A percentile compares a stretch with the other conserved stretches of the same genome.
Conservation (phyloP, 345 rosid genomes). For the Litchi chinensis region DNA sequence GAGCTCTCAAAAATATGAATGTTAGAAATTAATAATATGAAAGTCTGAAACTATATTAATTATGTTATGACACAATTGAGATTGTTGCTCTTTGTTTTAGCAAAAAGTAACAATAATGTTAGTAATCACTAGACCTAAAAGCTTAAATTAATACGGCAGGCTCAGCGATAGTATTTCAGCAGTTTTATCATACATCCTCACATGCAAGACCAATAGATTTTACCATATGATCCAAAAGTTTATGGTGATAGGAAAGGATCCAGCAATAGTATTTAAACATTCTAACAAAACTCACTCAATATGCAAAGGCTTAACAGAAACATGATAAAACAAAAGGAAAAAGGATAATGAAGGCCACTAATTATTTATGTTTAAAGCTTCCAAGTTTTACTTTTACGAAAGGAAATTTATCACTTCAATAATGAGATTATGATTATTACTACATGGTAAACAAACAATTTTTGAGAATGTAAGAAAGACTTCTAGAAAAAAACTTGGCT, state of each 20-base stretch:
- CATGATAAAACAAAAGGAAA: neutral
- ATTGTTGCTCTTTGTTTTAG: neutral
- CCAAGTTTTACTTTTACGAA: neutral
- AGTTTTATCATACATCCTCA: no score
- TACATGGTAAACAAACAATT: conserved; percentile 5
- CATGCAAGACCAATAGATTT: no score
- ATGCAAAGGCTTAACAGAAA: neutral
- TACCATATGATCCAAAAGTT: no score
- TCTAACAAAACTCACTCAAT: neutral
- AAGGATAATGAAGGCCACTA: neutral
- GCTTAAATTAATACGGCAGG: no score
- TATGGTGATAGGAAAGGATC: no score
- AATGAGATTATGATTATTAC: neutral
- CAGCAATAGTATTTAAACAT: no score
- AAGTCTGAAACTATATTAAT: neutral
- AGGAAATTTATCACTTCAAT: neutral
- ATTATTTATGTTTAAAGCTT: neutral
- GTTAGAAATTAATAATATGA: neutral
- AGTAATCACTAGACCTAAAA: no score
- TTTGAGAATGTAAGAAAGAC: neutral
- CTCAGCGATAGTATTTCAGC: no score
- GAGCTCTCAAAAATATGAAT: neutral
- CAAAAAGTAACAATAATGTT: neutral
- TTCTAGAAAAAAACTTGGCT: neutral
- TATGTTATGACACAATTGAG: neutral